Conservation (phyloP, 2,329 filamentous ascomycete species). For the Rutstroemia sydowiana region DNA sequence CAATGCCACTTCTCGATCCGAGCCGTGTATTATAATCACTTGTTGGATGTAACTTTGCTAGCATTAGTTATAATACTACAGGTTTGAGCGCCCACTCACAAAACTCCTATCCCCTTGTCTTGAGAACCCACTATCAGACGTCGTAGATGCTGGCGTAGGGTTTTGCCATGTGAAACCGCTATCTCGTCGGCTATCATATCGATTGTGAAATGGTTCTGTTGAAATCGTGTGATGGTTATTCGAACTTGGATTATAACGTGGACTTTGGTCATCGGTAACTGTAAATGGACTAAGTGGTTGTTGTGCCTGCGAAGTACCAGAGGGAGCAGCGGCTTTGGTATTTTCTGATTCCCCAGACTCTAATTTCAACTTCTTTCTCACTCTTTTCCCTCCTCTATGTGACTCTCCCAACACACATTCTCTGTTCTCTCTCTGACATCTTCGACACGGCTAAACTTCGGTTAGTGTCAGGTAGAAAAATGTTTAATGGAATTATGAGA, state of each 20-base stretch:
- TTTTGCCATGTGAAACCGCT: conserved; percentile 15
- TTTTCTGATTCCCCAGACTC: conserved; percentile 12
- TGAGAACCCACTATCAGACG: conserved; percentile 14
- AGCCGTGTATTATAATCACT: conserved; percentile 14
- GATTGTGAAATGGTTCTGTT: conserved; percentile 13
- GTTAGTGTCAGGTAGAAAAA: background rate
- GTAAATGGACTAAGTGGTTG: conserved; percentile 5
- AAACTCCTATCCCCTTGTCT: conserved; percentile 18
- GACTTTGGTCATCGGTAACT: conserved; percentile 1
- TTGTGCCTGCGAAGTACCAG: background rate
- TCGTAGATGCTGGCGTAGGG: conserved; percentile 14
- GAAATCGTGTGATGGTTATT: conserved; percentile 4
- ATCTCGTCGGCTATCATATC: conserved; percentile 16
- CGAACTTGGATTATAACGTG: conserved; percentile 10
- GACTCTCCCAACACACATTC: conserved; percentile 29
- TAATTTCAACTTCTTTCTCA: conserved; percentile 27
- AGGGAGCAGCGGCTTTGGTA: conserved; percentile 3
- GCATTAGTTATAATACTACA: background rate
- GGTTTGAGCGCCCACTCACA: conserved; percentile 10
- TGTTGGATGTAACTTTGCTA: conserved; percentile 16
- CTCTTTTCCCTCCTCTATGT: conserved; percentile 28
- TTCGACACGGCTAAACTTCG: conserved; percentile 25
- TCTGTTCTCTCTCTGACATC: conserved; percentile 28
- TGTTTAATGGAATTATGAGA: too few species aligned
- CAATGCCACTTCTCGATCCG: conserved; percentile 18